Percentiles rank a stretch among this genome's conserved stretches.
Evolutionary conservation across 73 alveolate genomes (phyloP).

Genomic region (Paraurostyla sp.): DNA sequence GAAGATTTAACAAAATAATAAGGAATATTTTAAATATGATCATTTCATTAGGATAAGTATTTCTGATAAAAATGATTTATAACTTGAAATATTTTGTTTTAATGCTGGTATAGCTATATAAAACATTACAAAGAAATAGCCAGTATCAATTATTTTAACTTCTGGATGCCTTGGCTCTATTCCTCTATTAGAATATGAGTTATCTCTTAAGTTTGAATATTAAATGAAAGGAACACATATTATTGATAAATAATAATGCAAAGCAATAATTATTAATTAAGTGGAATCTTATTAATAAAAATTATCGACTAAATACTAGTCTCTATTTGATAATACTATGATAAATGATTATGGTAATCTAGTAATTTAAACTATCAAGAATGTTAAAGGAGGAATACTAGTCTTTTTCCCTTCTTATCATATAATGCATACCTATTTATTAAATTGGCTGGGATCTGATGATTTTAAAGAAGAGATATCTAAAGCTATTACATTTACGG

Average conservation of each 20-base stretch:
- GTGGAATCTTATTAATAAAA: constrained; percentile 61
- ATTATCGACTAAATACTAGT: constrained; percentile 15
- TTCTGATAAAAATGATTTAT: too few relatives aligned
- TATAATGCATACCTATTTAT: constrained; percentile 66
- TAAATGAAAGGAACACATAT: constrained; percentile 68
- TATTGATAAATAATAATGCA: constrained; percentile 52
- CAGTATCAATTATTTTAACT: constrained; percentile 63
- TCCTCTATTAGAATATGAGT: constrained; percentile 61
- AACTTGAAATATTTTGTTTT: too few relatives aligned
- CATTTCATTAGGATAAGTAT: too few relatives aligned
- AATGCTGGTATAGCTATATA: too few relatives aligned
- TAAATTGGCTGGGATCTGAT: constrained; percentile 78
- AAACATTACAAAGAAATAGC: not conserved
- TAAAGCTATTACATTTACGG: constrained; percentile 82
- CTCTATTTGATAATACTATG: constrained; percentile 23
- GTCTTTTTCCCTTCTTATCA: constrained; percentile 87
- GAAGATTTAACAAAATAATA: too few relatives aligned
- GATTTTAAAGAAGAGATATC: constrained; percentile 74
- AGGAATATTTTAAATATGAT: too few relatives aligned
- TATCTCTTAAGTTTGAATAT: constrained; percentile 53
- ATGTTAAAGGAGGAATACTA: constrained; percentile 87
- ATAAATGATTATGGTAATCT: constrained; percentile 71
- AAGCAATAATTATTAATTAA: constrained; percentile 27
- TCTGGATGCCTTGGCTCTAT: constrained; percentile 87
- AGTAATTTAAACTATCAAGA: constrained; percentile 67